Base-by-base conservation (phyloP, 148 eudicot genomes). In the Camellia japonica region DNA sequence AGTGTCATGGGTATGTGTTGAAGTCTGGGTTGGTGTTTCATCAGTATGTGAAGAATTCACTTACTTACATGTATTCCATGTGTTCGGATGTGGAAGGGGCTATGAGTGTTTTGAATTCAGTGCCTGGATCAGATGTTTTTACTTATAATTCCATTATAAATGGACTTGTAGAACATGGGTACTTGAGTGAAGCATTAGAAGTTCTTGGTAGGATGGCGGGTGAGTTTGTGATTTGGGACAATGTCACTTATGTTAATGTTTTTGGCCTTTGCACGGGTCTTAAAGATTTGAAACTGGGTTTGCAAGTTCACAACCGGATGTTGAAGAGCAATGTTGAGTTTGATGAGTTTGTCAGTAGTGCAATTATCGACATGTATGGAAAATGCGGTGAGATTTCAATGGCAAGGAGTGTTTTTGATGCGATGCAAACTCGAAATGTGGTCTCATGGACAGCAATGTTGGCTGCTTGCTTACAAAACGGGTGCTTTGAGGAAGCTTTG, bases 301-400 rank as follows among this genome's bases (percentile, higher is more conserved):
- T 65, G 54, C 89, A 89, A 80, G 77, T 81, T 77, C 91, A 89
- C 74, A 49, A 56, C 61, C 80, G 80, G 43, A 15, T 86, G 52
- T n/a, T 89, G 66, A 86, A 84, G 78, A 77, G 58, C 30, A 72
- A 72, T 68, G 72, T 81, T 56, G 70, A 83, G 68, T 54, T 71
- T 81, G 88, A 87, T 85, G 68, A 79, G 78, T 89, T 80, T 79
- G 68, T 85, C 4, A 55, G 76, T 78, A 78, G 85, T 67, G 87
- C 89, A 16, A 56, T 82, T 20, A 79, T 87, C 46, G 91, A 89
- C 63, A 89, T 85, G 86, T 89, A 89, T 85, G 89, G 91, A 68
- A 89, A 85, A 78, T 89, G 89, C 63, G 85, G 88, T 44, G 78
- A 87, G n/a, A 63, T 87, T 76, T 74, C 69, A 59, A 20, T n/a